These are phyloP conservation scores for Nemania sp. DNA, from an alignment of 2,329 filamentous ascomycete species.

Conservation along the genomic window DNA sequence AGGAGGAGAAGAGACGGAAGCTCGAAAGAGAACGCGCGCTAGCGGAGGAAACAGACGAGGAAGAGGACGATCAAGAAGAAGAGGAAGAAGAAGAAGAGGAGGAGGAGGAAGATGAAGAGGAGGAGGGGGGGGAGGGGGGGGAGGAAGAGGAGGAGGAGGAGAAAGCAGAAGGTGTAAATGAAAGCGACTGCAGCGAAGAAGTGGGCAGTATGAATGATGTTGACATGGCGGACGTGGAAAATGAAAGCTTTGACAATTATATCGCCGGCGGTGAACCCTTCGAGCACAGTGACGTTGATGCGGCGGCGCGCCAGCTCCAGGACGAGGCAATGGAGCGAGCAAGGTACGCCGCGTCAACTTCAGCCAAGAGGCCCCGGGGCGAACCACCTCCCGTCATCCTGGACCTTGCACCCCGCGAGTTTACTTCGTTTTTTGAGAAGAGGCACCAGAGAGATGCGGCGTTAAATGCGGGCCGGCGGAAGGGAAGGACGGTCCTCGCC, in stretches of 20 bases:
- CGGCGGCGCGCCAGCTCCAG: constrained; percentile 73
- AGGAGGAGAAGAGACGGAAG: constrained; percentile 85
- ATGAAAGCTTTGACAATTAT: constrained; percentile 1
- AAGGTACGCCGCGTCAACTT: constrained; percentile 33
- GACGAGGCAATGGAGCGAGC: constrained; percentile 61
- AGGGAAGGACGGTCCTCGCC: constrained; percentile 71
- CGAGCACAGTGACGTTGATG: constrained; percentile 72
- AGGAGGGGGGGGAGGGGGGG: constrained; percentile 35
- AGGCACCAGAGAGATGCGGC: constrained; percentile 79
- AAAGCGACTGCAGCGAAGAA: constrained; percentile 30
- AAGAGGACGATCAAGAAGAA: constrained; percentile 42
- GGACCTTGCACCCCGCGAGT: constrained; percentile 59
- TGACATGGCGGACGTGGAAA: constrained; percentile 33
- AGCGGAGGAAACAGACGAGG: constrained; percentile 54
- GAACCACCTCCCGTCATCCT: constrained; percentile 41
- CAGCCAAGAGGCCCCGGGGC: constrained; percentile 31
- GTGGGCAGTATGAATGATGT: constrained; percentile 44
- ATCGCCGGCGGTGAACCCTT: constrained; percentile 57
- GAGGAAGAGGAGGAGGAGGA: constrained; percentile 37
- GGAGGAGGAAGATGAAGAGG: constrained; percentile 38
- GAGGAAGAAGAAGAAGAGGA: constrained; percentile 25
- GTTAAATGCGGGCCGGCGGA: constrained; percentile 71
- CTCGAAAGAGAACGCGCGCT: constrained; percentile 71
- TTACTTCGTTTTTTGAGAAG: constrained; percentile 87
- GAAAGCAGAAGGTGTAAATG: constrained; percentile 39